Base-by-base conservation (phyloP, 148 eudicot genomes). In the Cornus kousa region DNA sequence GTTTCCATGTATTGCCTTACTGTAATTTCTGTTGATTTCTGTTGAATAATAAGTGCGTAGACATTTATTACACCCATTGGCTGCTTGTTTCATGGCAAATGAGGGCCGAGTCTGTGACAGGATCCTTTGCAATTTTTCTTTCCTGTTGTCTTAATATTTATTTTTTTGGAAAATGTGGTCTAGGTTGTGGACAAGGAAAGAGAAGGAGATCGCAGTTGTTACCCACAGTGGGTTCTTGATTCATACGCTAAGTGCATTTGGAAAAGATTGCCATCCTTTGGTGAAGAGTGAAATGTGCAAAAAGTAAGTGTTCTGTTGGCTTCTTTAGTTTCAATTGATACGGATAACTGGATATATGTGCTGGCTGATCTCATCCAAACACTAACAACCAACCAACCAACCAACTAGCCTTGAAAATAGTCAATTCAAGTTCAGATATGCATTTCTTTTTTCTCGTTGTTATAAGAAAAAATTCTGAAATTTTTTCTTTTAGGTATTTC, bases 191-290 rank as follows among this genome's bases (percentile, higher is more conserved):
- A 90, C 90, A 22, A 88, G 97, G 69, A 80, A 83, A 64, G 97
- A 95, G 85, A 92, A 90, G 82, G 98, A 95, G 89, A 95, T 95
- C 81, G 98, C 88, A 1, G 82, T 93, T 78, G 93, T 93, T 75
- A 91, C 89, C 9, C 95, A 93, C 83, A 87, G 91, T 70, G 96
- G 92, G 39, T 88, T 95, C 74, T 79, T 95, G 80, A 79, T 84
- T 74, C 83, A 89, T 75, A 85, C 92, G 32, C 88, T 95, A 12
- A 39, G 77, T 64, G 81, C 88, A 68, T 91, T 86, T 79, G 98
- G 97, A 82, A 81, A 88, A 71, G 95, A 95, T 87, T 91, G 95
- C n/a, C 97, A 93, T 83, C 88, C 89, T 9, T 59, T 81, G 5
- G 85, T 91, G 72, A 89, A 91, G 90, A 76, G 57, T 65, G 93